Conservation (phyloP, 768 basidiomycete species). For the Suillus hirtellus region DNA sequence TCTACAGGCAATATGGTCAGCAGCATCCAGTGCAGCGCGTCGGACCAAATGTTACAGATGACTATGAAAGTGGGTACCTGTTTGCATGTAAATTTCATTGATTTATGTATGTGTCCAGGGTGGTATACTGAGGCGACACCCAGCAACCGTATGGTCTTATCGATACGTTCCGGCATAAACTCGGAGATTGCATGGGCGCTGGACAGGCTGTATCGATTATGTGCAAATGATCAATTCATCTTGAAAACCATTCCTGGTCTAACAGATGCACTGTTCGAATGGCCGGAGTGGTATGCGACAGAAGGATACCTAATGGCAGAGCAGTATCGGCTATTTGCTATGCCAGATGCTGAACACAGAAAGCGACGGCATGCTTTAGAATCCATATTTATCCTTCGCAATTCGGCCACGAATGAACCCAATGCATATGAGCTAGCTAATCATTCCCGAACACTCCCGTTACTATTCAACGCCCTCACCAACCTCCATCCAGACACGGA, state of each 20-base stretch:
- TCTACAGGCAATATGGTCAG: conserved; percentile 30
- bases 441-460: conserved; percentile 60
- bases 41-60: conserved; percentile 59
- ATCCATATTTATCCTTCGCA: conserved; percentile 84
- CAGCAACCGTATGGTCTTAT: conserved; percentile 88
- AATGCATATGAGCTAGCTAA: conserved; percentile 63
- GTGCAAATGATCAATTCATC: conserved; percentile 74
- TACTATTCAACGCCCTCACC: conserved; percentile 66
- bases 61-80: conserved; percentile 68
- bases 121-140: conserved; percentile 84
- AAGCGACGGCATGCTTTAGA: conserved; percentile 80
- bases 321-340: conserved; percentile 53
- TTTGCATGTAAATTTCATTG: conserved; percentile 4
- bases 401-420: conserved; percentile 68
- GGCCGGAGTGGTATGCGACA: conserved; percentile 81
- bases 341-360: conserved; percentile 47
- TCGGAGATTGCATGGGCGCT: conserved; percentile 89
- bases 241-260: conserved; percentile 75
- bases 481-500: conserved; percentile 63
- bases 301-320: conserved; percentile 57
- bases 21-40: conserved; percentile 20
- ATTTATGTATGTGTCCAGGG: conserved; percentile 42
- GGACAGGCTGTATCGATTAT: conserved; percentile 80
- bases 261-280: conserved; percentile 81
- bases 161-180: conserved; percentile 80